These are phyloP conservation scores for Talaromyces wortmannii DNA, from an alignment of 495 filamentous ascomycete species.

Conservation along the genomic window DNA sequence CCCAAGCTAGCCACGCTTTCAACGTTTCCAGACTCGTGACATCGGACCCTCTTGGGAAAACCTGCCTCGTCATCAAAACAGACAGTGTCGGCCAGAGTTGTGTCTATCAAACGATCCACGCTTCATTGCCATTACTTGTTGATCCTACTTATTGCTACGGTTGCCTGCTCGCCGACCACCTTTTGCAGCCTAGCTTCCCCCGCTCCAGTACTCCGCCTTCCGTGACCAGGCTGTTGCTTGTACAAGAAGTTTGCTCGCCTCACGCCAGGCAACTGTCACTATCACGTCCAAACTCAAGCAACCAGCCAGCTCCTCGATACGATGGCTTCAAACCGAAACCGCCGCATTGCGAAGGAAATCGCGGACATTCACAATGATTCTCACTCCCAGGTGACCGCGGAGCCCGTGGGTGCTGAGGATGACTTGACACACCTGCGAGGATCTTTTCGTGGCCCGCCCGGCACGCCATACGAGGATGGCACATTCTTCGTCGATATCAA, in stretches of 20 bases:
- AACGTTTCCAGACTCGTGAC: too few species aligned
- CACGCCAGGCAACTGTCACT: neutral
- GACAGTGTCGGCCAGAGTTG: too few species aligned
- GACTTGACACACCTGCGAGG: slow-evolving; percentile 83
- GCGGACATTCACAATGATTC: slow-evolving; percentile 75
- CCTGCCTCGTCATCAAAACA: too few species aligned
- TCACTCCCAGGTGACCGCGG: slow-evolving; percentile 64
- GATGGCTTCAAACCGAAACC: slow-evolving; percentile 73
- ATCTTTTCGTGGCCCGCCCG: slow-evolving; percentile 79
- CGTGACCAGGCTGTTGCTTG: neutral
- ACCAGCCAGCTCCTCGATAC: neutral
- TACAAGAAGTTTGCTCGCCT: neutral
- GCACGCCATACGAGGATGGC: slow-evolving; percentile 91
- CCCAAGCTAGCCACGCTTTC: too few species aligned
- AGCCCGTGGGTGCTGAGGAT: slow-evolving; percentile 53
- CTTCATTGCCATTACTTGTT: neutral
- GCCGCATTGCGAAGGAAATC: slow-evolving; percentile 88
- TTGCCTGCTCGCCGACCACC: neutral
- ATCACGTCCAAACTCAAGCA: neutral
- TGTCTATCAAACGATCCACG: too few species aligned
- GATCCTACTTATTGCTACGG: neutral
- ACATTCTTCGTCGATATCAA: slow-evolving; percentile 76
- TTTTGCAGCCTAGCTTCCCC: neutral
- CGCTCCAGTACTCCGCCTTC: neutral
- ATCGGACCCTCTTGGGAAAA: too few species aligned